These are phyloP conservation scores for Gautieria morchelliformis DNA, from an alignment of 768 basidiomycete genomes.

Conservation along the genomic window DNA sequence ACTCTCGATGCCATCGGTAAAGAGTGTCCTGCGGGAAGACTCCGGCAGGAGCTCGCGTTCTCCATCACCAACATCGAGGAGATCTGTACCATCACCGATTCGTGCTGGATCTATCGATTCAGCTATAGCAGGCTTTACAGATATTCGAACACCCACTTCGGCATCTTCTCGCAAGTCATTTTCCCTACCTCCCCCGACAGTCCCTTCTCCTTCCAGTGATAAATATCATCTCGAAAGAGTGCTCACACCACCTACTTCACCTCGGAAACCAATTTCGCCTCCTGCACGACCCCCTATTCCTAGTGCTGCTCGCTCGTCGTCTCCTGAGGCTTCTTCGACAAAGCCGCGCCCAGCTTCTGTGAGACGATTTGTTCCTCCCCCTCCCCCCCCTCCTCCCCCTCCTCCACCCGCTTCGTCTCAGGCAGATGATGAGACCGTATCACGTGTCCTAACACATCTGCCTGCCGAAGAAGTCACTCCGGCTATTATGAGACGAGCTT, in stretches of 20 bases:
- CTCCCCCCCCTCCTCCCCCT: not conserved
- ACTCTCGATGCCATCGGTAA: not conserved
- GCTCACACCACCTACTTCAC: not conserved
- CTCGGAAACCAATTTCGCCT: not conserved
- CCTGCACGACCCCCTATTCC: slow-evolving; percentile 1
- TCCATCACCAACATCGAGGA: not conserved
- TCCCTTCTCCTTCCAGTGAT: slow-evolving; percentile 6
- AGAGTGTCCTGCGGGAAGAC: not conserved
- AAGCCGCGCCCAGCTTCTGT: not conserved
- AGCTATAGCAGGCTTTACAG: not conserved
- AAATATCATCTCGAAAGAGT: not conserved
- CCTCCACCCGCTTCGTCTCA: not conserved
- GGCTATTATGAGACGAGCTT: not conserved
- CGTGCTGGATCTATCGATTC: not conserved
- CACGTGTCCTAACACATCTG: not conserved
- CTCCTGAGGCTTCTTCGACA: not conserved
- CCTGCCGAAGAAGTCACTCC: not conserved
- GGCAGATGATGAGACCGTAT: too few species aligned
- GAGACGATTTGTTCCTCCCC: not conserved
- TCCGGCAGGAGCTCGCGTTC: not conserved
- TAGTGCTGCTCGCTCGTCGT: not conserved
- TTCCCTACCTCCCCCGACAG: slow-evolving; percentile 4
- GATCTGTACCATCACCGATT: not conserved
- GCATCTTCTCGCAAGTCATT: slow-evolving; percentile 6
- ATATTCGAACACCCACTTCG: not conserved